Conservation (phyloP, 257 asterid genomes). For the Fraxinus excelsior region DNA sequence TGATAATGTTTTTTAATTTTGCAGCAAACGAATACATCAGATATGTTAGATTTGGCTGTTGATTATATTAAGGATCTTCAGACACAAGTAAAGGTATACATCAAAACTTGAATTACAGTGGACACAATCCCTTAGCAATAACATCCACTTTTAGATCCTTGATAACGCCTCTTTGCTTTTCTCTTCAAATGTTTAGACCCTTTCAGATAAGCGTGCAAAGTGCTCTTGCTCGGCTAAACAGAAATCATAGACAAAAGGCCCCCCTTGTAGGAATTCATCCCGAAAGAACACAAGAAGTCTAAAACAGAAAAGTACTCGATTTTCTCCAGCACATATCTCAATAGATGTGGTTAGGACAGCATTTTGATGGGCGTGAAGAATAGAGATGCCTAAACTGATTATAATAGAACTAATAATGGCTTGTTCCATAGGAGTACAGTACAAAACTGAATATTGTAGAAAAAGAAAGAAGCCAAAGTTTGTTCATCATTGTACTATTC, state of each 20-base stretch:
- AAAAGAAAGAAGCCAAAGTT: background rate
- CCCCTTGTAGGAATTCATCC: background rate
- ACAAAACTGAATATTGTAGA: background rate
- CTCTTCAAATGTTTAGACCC: slow-evolving; percentile 22
- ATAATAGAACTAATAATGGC: background rate
- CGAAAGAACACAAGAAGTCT: background rate
- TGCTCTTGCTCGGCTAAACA: slow-evolving; percentile 36
- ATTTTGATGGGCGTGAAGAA: background rate
- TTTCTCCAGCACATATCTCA: background rate
- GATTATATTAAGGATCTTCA: slow-evolving; percentile 48
- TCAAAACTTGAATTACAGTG: background rate
- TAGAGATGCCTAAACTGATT: slow-evolving; percentile 6
- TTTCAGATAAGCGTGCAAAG: slow-evolving; percentile 41
- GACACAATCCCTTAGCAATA: background rate
- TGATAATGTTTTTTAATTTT: background rate
- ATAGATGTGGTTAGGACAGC: background rate
- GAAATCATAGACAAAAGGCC: slow-evolving; percentile 24
- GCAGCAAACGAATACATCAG: slow-evolving; percentile 48
- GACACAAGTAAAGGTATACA: slow-evolving; percentile 39
- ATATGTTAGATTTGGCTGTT: slow-evolving; percentile 51
- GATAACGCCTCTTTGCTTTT: background rate
- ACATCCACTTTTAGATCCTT: background rate
- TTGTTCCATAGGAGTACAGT: background rate
- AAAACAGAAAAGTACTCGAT: background rate
- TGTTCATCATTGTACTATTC: background rate